These are phyloP conservation scores for Globisporangium orthogonon DNA, from an alignment of 352 stramenopile species.

Conservation along the genomic window DNA sequence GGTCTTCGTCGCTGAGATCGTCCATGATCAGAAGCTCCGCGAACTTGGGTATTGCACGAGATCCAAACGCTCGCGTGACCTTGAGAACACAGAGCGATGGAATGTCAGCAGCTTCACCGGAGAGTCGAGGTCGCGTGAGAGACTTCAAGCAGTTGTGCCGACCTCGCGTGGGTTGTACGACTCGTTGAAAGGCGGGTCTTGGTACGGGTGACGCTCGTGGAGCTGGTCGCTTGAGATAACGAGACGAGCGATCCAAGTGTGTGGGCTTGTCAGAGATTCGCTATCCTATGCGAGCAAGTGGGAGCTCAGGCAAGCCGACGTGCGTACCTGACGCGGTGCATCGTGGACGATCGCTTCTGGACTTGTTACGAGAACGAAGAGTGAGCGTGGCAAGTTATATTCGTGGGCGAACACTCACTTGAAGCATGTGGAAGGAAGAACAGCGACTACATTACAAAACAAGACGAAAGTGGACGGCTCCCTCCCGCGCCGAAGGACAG, in stretches of 20 bases:
- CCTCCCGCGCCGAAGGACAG: background rate
- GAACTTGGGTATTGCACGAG: constrained; percentile 48
- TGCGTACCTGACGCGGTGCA: constrained; percentile 54
- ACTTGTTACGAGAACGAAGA: background rate
- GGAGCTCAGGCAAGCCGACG: background rate
- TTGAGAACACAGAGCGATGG: constrained; percentile 5
- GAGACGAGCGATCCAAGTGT: background rate
- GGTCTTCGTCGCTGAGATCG: constrained; percentile 46
- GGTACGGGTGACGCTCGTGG: constrained; percentile 50
- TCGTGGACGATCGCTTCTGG: constrained; percentile 7
- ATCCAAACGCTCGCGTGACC: constrained; percentile 53
- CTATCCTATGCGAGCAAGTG: background rate
- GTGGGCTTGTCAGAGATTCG: background rate
- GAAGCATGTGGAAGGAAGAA: too few species aligned
- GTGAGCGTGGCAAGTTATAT: background rate
- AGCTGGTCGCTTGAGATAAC: constrained; percentile 38
- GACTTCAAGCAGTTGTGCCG: background rate
- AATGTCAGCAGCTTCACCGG: background rate
- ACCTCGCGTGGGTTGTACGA: constrained; percentile 52
- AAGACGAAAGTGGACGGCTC: too few species aligned
- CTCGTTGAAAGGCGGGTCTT: constrained; percentile 45
- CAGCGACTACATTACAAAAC: too few species aligned
- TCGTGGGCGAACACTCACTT: too few species aligned
- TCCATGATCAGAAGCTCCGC: constrained; percentile 48
- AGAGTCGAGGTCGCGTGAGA: background rate